Evolutionary conservation across 305 asterid genomes (phyloP).

Genomic region (Solanum aculeatissimum): DNA sequence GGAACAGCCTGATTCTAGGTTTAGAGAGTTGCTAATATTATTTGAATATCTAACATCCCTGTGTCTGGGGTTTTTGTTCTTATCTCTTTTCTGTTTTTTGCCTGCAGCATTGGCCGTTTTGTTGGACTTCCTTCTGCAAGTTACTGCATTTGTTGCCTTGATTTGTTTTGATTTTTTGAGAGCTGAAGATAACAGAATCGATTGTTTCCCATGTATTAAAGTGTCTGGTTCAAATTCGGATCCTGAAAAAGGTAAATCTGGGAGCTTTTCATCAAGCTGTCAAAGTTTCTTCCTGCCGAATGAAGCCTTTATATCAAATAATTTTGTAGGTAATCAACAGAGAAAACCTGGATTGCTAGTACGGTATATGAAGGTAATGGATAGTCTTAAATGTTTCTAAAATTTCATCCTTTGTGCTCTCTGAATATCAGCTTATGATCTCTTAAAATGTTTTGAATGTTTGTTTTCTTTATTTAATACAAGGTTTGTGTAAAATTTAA

Average conservation of each 20-base stretch:
- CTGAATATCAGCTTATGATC: not conserved
- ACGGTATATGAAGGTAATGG: conserved; percentile 89
- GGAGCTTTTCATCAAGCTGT: not conserved
- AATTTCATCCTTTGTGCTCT: not conserved
- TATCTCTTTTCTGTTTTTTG: conserved; percentile 8
- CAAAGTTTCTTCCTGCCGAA: not conserved
- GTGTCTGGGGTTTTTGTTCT: not conserved
- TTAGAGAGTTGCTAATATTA: not conserved
- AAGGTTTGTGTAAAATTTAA: not conserved
- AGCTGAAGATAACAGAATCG: conserved; percentile 86
- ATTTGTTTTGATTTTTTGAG: conserved; percentile 92
- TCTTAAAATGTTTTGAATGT: not conserved
- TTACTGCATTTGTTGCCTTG: conserved; percentile 96
- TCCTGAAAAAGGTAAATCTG: conserved; percentile 51
- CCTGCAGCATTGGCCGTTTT: conserved; percentile 94
- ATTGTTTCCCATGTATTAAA: conserved; percentile 87
- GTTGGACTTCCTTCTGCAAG: conserved; percentile 96
- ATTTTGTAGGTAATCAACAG: conserved; percentile 49
- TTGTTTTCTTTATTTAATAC: not conserved
- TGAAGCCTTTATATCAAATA: conserved; percentile 1
- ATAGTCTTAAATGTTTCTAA: not conserved
- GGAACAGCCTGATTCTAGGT: not conserved
- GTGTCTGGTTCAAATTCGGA: conserved; percentile 47
- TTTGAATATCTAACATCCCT: not conserved
- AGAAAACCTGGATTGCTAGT: conserved; percentile 74